Evolutionary conservation across 106 monocot genomes (phyloP), one percentile per base, ranked within the genome.

Genomic region (Phalaenopsis aphrodite): DNA sequence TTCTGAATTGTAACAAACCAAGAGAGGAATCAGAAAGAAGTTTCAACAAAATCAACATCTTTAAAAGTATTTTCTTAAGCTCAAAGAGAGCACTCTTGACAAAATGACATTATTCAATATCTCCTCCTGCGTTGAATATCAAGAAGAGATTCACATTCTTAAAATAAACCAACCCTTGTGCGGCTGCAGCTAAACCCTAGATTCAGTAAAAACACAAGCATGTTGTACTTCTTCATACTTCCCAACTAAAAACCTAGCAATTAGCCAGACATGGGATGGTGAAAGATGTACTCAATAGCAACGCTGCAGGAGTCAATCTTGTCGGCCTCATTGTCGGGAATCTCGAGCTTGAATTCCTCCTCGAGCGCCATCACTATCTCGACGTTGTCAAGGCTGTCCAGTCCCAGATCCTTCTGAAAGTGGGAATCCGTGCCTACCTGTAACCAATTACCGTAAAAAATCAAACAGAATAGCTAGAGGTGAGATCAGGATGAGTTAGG

Each of bases 311-410:
- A 95, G 77, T 92, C 92, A 57, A 95, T 95, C 88, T 90, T 88
- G 56, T 92, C 92, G 9, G 95, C 95, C 87, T 95, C 92, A 75
- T 84, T 84, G 81, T 95, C 95, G 1, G 95, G 95, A 61, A 95
- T 92, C 87, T 92, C 95, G n/a, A 95, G 92, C 86, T 95, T 95
- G 81, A 95, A 95, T 85, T 95, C 95, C 83, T 95, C 95, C 80
- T 95, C 95, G 75, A 95, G 74, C 16, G 95, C 95, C 83, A 95
- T 83, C 79, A 95, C 95, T 19, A 93, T 86, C 90, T 95, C 95
- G 41, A 95, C 92, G 39, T 41, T 84, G 73, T 95, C 92, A 61
- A 95, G 56, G 83, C 95, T 95, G 56, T 95, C 95, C 73, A 95
- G 80, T 39, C 92, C 95, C 75, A 95, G 75, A 89, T 95, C 95